These are phyloP conservation scores for Hypoxylon sp. DNA, from an alignment of 2,329 filamentous ascomycete species.

Conservation along the genomic window DNA sequence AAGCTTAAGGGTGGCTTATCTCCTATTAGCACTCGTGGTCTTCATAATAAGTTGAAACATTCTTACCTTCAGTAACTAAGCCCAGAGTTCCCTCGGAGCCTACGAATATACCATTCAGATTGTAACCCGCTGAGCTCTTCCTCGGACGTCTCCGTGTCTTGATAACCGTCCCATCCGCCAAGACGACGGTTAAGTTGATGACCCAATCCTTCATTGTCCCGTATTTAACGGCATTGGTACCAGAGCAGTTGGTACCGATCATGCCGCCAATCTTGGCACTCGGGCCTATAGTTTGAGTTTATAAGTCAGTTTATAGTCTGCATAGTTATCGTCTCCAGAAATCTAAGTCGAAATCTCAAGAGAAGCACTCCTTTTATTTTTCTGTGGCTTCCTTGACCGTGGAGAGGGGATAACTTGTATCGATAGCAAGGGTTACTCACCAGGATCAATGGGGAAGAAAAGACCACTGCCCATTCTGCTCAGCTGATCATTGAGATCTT, in stretches of 20 bases:
- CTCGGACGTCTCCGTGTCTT: conserved; percentile 84
- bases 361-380: not conserved
- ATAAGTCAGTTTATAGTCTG: conserved; percentile 41
- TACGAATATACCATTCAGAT: conserved; percentile 84
- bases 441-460: conserved; percentile 93
- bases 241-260: conserved; percentile 84
- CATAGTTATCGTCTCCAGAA: not conserved
- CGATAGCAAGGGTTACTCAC: conserved; percentile 56
- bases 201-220: conserved; percentile 93
- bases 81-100: conserved; percentile 87
- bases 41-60: not conserved
- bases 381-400: not conserved
- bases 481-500: conserved; percentile 82
- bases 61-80: conserved; percentile 78
- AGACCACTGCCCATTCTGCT: conserved; percentile 80
- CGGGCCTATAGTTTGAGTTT: conserved; percentile 59
- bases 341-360: not conserved
- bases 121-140: conserved; percentile 87
- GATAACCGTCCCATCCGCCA: conserved; percentile 83
- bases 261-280: conserved; percentile 85
- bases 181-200: conserved; percentile 84
- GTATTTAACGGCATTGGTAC: conserved; percentile 85
- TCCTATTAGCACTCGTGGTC: conserved; percentile 6
- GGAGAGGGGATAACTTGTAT: not conserved
- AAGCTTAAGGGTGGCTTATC: conserved; percentile 80